Base-by-base conservation (phyloP, 179 eudicot genomes). In the Beta lomatogona region DNA sequence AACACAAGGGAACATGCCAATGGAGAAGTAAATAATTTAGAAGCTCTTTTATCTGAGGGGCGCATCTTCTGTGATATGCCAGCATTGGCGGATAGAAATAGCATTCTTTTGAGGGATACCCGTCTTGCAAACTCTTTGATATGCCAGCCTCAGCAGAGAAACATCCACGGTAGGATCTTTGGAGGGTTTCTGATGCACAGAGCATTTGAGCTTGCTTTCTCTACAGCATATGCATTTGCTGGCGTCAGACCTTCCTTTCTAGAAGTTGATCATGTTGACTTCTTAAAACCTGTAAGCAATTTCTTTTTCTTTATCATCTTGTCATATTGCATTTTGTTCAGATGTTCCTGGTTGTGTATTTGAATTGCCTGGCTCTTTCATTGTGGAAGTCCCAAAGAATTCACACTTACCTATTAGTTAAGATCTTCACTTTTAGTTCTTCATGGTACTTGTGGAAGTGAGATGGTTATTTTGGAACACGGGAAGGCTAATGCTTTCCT, bases 181-280 rank as follows among this genome's bases (percentile, higher is more conserved):
- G 99, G 99, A 77, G 99, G 99, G 25, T 94, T 97, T 86, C 86
- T 97, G 77, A 97, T 97, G 99, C 98, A 90, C 85, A 85, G 98
- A 83, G 99, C 99, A 63, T 97, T 93, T 79, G 99, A 97, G 79
- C 84, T 97, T 77, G 99, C 97, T 58, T 97, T 93, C 82, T 89
- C 99, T 71, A 94, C 98, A 0, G 92, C 95, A 75, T 97, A 97
- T 87, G 89, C 91, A 70, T 94, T 97, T 83, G 97, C 98, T 76
- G 99, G 99, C 16, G 78, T 82, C 77, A 90, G 88, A 86, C 98
- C 99, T 19, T 86, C 86, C 81, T 97, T 97, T 84, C 91, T 93
- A 10, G 98, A 97, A 87, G 97, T 97, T 80, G 99, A 94, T 91
- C 97, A 91, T 86, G 98, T 97, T 78, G 98, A 97, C 86, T 97